These are phyloP conservation scores for Ganoderma resinaceum DNA, from an alignment of 1,284 basidiomycete species.

Conservation along the genomic window DNA sequence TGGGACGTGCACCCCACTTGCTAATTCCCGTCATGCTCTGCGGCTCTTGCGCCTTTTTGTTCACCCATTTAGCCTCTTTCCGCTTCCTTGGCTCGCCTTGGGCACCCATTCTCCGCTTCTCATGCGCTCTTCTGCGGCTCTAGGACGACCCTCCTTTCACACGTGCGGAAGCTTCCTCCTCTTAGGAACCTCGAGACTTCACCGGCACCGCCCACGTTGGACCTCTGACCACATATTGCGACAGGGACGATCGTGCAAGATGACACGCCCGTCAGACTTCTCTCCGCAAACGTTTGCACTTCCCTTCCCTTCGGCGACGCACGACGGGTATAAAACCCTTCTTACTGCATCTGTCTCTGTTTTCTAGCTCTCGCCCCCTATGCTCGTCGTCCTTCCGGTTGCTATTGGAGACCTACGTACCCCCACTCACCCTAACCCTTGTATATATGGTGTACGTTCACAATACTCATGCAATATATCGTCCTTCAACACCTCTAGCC, in stretches of 20 bases:
- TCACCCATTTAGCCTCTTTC: slow-evolving; percentile 25
- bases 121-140: slow-evolving; percentile 13
- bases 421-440: background rate
- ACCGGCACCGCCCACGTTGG: slow-evolving; percentile 20
- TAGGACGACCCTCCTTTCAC: slow-evolving; percentile 7
- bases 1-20: slow-evolving; percentile 24
- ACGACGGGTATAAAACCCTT: background rate
- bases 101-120: slow-evolving; percentile 18
- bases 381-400: background rate
- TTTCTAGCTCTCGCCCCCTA: background rate
- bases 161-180: slow-evolving; percentile 19
- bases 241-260: slow-evolving; percentile 26
- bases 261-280: background rate
- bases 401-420: background rate
- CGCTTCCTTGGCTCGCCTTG: slow-evolving; percentile 27
- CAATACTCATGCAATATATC: background rate
- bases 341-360: background rate
- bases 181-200: background rate
- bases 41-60: slow-evolving; percentile 2
- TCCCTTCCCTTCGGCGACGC: background rate
- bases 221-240: slow-evolving; percentile 7
- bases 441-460: background rate
- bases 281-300: slow-evolving; percentile 9
- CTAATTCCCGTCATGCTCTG: slow-evolving; percentile 2
- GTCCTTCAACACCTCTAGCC: background rate